Base-by-base conservation (phyloP, 441 rosid genomes). In the Viola pubescens region DNA sequence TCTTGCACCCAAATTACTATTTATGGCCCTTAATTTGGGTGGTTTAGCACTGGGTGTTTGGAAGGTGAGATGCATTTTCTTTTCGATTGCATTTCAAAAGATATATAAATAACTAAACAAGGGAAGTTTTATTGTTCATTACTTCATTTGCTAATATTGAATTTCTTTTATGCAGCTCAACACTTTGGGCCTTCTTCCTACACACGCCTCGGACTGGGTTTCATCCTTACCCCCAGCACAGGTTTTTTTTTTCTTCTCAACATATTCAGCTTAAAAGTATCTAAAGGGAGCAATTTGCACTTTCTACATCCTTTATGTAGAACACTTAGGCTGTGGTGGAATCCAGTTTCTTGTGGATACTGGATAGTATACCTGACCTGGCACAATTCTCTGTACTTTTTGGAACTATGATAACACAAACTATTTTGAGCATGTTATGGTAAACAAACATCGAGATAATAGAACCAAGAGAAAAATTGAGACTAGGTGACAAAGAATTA, bases 201-300 rank as follows among this genome's bases (percentile, higher is more conserved):
- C 97, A 6, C 95, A 88, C 68, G 91, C 97, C 69, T 94, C 97
- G 4, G 99, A 94, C 54, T 94, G 99, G 99, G 99, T 94, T 58
- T 94, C 97, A 54, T 88, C 96, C 56, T 80, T 94, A 63, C 74
- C 99, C 38, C 97, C 99, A 44, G 89, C 99, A 54, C 97, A 82
- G 97, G 97, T 94, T 70, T 42, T 10, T 62, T 62, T 59, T 59
- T 37, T 40, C 60, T 62, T 59, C 11, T 42, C 9, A 5, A 46
- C 49, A 10, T 9, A 13, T 52, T 54, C 42, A 26, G 9, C 4
- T 34, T 52, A 41, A 10, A 14, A 39, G 37, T 9, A 37, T 38
- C 13, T 26, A 12, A 56, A 13, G 42, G 14, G 55, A 41, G 12
- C 11, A 4, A 4, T 26, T 10, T 26, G 37, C 34, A 4, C 5